Percentiles rank a stretch among this genome's conserved stretches.
Conservation (phyloP, 371 early-diverging fungal genomes). For the Zopfochytrium polystomum region DNA sequence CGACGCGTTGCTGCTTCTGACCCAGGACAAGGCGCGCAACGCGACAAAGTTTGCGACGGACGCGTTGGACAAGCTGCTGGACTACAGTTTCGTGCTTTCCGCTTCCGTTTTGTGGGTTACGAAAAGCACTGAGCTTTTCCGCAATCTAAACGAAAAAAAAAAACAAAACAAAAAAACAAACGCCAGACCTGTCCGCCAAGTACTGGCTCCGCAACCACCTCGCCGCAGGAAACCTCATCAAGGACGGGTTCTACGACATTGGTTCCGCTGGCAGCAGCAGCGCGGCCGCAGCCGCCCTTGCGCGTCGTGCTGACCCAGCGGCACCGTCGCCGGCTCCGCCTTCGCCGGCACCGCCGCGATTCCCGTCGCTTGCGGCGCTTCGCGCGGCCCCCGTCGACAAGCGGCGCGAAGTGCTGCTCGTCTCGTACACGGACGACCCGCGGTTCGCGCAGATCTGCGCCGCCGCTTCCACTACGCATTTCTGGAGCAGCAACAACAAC, state of each 20-base stretch:
- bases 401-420: constrained; percentile 42
- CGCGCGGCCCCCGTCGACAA: constrained; percentile 36
- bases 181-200: constrained; percentile 50
- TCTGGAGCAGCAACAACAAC: too few species aligned
- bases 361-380: constrained; percentile 40
- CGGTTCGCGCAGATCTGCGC: constrained; percentile 23
- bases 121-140: too few species aligned
- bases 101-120: not conserved
- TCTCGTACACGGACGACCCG: constrained; percentile 39
- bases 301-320: too few species aligned
- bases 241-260: constrained; percentile 49
- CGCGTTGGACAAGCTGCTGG: constrained; percentile 50
- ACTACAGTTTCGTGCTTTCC: constrained; percentile 41
- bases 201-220: constrained; percentile 50
- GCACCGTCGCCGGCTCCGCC: too few species aligned
- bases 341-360: constrained; percentile 31
- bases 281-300: constrained; percentile 26
- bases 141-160: too few species aligned
- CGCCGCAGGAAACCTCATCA: constrained; percentile 36
- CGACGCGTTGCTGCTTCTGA: constrained; percentile 39
- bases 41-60: constrained; percentile 46
- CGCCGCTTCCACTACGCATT: constrained; percentile 5
- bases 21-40: constrained; percentile 31
- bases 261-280: constrained; percentile 41
- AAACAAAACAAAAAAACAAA: too few species aligned